Evolutionary conservation across 164 flowering plant species (phyloP), one percentile per base, ranked within the genome.

Genomic region (grape (Vitis vinifera)): DNA sequence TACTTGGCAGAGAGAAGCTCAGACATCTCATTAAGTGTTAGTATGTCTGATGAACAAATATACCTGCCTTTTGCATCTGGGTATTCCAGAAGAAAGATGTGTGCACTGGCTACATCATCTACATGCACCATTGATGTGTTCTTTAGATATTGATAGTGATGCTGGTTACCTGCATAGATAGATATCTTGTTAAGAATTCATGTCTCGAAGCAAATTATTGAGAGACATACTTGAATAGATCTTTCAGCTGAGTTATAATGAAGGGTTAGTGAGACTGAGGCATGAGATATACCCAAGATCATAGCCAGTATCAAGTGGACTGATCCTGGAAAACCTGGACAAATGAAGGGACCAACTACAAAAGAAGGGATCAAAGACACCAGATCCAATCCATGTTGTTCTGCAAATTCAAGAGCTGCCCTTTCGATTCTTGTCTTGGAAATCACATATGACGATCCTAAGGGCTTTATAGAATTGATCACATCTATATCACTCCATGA

Each of bases 371-470:
- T 48, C 8, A 87, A 0, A 0, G 83, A 78, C 13, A 81, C 84
- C 9, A 82, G 69, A 47, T 83, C 82, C 68, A 85, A 48, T 47
- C 80, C 85, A 70, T 82, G 51, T 10, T 78, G 50, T 56, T 77
- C 75, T 16, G 85, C 78, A 47, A 81, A 87, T 12, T 80, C 79
- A 2, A 83, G 71, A 27, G 75, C 86, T 59, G 83, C 83, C 70
- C 52, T 80, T 63, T 87, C 88, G 0, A 83, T 70, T 17, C 72
- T n/a, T 0, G 78, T 78, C 78, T 87, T 87, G 9, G 88, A 81
- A 27, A 76, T 19, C 12, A 58, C 1, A 67, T 84, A 86, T 59
- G 11, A 1, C 56, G 70, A 1, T 23, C 27, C 12, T 49, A 23
- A 9, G 0, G 16, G 27, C 27, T 23, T 23, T 66, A 63, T 9